Conservation (phyloP, 192 early-diverging fungal species). For the Coemansia sp. region DNA sequence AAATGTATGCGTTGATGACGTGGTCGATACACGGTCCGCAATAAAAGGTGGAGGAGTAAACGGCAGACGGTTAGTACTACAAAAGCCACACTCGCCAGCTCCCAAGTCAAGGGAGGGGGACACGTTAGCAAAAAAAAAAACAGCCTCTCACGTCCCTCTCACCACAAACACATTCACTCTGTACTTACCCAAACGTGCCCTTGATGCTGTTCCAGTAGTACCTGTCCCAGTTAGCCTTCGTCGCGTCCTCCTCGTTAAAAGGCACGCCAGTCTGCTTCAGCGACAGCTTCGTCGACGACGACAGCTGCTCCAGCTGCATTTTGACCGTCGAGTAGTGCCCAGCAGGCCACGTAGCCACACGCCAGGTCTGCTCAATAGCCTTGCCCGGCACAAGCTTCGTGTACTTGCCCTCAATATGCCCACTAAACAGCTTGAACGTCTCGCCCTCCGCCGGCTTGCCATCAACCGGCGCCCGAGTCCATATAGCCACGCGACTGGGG, state of each 20-base stretch:
- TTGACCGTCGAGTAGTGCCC: slow-evolving; percentile 84
- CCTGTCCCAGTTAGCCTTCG: slow-evolving; percentile 80
- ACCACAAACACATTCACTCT: background rate
- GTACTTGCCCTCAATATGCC: slow-evolving; percentile 80
- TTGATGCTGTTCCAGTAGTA: slow-evolving; percentile 96
- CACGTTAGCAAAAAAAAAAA: background rate
- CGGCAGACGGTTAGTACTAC: slow-evolving; percentile 51
- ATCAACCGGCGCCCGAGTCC: slow-evolving; percentile 75
- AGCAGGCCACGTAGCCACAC: slow-evolving; percentile 81
- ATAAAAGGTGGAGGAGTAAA: slow-evolving; percentile 38
- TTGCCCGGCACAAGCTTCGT: slow-evolving; percentile 69
- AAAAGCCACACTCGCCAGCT: background rate
- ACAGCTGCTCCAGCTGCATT: slow-evolving; percentile 67
- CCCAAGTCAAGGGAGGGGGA: background rate
- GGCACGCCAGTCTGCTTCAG: slow-evolving; percentile 84
- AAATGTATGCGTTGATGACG: slow-evolving; percentile 6
- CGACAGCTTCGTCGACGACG: slow-evolving; percentile 64
- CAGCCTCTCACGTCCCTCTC: background rate
- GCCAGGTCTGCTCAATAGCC: slow-evolving; percentile 84
- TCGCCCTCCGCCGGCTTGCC: slow-evolving; percentile 62
- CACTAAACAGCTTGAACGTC: slow-evolving; percentile 79
- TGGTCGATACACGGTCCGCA: background rate
- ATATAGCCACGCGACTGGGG: slow-evolving; percentile 64
- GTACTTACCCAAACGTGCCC: slow-evolving; percentile 81
- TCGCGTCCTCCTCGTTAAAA: slow-evolving; percentile 82